Conservation (phyloP, 1,139 yeast species). For the Hemisphaericaspora subhashii region DNA sequence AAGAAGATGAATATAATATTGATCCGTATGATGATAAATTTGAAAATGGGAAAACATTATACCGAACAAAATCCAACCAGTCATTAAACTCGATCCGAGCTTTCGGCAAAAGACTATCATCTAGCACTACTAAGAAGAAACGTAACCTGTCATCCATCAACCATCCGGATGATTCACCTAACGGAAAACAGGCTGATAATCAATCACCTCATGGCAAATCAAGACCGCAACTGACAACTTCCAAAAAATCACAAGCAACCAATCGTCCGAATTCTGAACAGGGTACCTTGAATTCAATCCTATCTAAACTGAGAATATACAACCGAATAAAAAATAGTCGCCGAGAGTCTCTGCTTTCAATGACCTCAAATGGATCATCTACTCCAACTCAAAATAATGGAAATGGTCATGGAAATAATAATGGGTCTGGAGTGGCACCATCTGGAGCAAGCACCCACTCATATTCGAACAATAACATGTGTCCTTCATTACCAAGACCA, state of each 20-base stretch:
- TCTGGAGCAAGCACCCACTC: conserved; percentile 11
- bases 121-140: conserved; percentile 22
- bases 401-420: neutral
- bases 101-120: conserved; percentile 8
- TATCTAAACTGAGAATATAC: conserved; percentile 40
- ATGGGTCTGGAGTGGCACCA: neutral
- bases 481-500: neutral
- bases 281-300: conserved; percentile 29
- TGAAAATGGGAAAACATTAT: conserved; percentile 9
- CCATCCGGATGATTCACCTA: conserved; percentile 6
- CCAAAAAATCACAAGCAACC: neutral
- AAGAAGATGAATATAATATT: conserved; percentile 20
- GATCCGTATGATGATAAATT: neutral
- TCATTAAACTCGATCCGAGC: conserved; percentile 15
- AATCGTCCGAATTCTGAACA: conserved; percentile 12
- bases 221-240: neutral
- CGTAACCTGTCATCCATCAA: conserved; percentile 29
- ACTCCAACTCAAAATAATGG: conserved; percentile 10
- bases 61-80: conserved; percentile 22
- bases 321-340: conserved; percentile 40
- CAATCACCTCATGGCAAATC: neutral
- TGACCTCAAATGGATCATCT: conserved; percentile 30
- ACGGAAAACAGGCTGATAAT: neutral
- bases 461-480: neutral
- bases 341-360: conserved; percentile 38